phyloP scores from a whole-genome alignment of 805 yeast genomes.

The Ogataea ramenticola region DNA sequence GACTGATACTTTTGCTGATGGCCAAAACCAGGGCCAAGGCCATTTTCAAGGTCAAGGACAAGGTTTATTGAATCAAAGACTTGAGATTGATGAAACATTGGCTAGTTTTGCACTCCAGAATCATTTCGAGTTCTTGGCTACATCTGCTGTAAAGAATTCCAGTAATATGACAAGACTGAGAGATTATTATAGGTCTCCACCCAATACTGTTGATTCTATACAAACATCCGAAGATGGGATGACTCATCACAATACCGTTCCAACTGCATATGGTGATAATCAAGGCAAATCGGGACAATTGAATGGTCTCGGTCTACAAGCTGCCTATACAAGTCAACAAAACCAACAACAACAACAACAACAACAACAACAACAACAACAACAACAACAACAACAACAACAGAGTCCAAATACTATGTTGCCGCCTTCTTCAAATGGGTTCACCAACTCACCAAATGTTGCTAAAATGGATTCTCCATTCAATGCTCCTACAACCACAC shows the following conservation, averaged over 20 bases:
- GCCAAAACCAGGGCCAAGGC: no score
- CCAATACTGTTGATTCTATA: not conserved
- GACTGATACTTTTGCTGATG: not conserved
- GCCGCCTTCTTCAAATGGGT: not conserved
- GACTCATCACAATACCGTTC: not conserved
- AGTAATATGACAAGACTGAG: constrained; percentile 4
- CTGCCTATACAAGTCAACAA: no score
- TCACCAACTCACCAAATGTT: not conserved
- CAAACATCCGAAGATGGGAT: not conserved
- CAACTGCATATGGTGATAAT: not conserved
- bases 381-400: not conserved
- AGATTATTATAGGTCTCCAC: not conserved
- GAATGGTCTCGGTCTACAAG: no score
- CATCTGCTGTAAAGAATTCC: constrained; percentile 8
- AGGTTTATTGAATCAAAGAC: not conserved
- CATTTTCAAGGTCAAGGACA: no score
- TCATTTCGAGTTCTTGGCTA: constrained; percentile 12
- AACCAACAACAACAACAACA: constrained; percentile 1
- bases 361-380: constrained; percentile 1
- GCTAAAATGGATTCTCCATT: not conserved
- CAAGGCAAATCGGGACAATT: no score
- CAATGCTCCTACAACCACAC: no score
- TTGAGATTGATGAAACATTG: constrained; percentile 9
- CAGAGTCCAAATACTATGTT: not conserved
- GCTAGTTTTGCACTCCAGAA: constrained; percentile 9